phyloP scores from a whole-genome alignment of 345 rosid species.

The Cardamine chenopodiifolia region DNA sequence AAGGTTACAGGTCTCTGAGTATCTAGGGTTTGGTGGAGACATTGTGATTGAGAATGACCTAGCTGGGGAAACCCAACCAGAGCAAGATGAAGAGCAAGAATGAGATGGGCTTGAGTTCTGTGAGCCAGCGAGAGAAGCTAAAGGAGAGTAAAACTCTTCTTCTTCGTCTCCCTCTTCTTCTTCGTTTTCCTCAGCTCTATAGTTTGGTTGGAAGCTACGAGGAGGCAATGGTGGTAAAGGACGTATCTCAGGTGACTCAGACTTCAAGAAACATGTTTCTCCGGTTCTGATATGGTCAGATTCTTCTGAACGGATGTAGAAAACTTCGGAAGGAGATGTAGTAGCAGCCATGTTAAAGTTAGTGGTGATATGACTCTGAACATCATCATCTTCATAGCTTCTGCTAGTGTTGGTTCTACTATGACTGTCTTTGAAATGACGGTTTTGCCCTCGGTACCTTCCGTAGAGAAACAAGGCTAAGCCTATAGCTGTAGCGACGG shows the following conservation, averaged over 20 bases:
- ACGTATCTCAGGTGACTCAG: constrained; percentile 87
- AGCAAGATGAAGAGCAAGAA: constrained; percentile 54
- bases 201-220: constrained; percentile 50
- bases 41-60: constrained; percentile 67
- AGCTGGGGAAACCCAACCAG: constrained; percentile 70
- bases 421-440: constrained; percentile 25
- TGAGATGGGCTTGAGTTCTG: constrained; percentile 56
- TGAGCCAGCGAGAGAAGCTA: constrained; percentile 60
- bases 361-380: constrained; percentile 28
- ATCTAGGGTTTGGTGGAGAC: constrained; percentile 58
- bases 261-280: constrained; percentile 50
- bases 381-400: constrained; percentile 23
- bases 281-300: constrained; percentile 35
- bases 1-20: constrained; percentile 39
- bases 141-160: constrained; percentile 88
- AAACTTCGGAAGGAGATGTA: constrained; percentile 65
- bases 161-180: constrained; percentile 50
- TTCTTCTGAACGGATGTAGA: constrained; percentile 54
- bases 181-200: constrained; percentile 39
- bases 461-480: constrained; percentile 47
- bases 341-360: constrained; percentile 55
- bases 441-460: constrained; percentile 48
- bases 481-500: constrained; percentile 47
- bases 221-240: constrained; percentile 82
- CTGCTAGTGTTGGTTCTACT: constrained; percentile 18